Evolutionary conservation across 2,329 filamentous ascomycete species (phyloP), one percentile per base, ranked within the genome.

Genomic region (Trichoderma koningiopsis): DNA sequence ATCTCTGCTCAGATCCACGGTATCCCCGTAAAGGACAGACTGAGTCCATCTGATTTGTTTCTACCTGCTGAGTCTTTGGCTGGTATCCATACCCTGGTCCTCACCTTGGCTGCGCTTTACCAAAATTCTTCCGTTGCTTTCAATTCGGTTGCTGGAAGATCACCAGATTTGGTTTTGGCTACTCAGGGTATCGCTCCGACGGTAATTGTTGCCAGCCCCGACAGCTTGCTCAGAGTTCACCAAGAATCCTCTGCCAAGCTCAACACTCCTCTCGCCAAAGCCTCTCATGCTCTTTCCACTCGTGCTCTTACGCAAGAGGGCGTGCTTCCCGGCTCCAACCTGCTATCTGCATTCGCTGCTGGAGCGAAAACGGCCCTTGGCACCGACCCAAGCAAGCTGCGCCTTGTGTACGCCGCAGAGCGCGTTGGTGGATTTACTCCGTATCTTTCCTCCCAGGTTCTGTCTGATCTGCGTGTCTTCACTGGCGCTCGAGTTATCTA

Each of bases 71-170:
- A 96, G 74, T 89, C 91, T 6, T 88, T 98, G 57, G 90, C 91
- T 8, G 88, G 91, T 74, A 90, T 91, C 0, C 95, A 96, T 80
- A 88, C 93, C 1, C 86, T 98, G 31, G 88, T 89, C 67, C 84
- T 96, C 70, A 93, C 93, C 0, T 85, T 99, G 69, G 89, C 91
- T 1, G 94, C 94, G 0, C 86, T 99, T 10, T 97, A 90, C 80
- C 91, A 89, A 27, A 96, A 97, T 77, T 86, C 93, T 22, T 96
- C 93, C 0, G 82, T 99, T 24, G 93, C 94, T 31, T 86, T 99
- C 75, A 98, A 93, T 81, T 96, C 94, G 0, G 94, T 97, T 31
- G 92, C 94, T 19, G 91, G 91, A 7, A 86, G 88, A 43, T 88
- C 88, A 13, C 85, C 91, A 14, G 89, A 96, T 76, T 85, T 98